Conservation (phyloP, 257 asterid species). For the Orobanche coerulescens region DNA sequence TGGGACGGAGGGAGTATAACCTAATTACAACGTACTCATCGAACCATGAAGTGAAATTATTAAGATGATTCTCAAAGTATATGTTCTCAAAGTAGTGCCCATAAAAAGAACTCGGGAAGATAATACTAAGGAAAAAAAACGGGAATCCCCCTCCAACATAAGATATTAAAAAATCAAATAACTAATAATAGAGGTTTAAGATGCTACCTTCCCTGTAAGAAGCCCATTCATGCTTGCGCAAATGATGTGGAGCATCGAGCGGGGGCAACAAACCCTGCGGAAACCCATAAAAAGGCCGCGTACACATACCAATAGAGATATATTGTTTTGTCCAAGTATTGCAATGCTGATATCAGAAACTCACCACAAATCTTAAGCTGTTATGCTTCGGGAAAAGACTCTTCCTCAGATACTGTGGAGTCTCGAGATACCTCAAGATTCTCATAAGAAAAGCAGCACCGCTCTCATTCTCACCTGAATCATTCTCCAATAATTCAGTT, state of each 20-base stretch:
- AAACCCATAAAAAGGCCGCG: slow-evolving; percentile 3
- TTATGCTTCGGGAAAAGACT: slow-evolving; percentile 75
- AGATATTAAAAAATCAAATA: not conserved
- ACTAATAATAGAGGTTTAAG: not conserved
- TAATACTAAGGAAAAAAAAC: not conserved
- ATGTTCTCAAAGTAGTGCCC: not conserved
- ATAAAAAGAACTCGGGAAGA: not conserved
- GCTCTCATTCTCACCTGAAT: slow-evolving; percentile 51
- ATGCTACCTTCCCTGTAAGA: slow-evolving; percentile 85
- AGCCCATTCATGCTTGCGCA: slow-evolving; percentile 97
- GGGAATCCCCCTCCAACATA: not conserved
- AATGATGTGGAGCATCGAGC: slow-evolving; percentile 93
- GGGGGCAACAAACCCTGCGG: slow-evolving; percentile 87
- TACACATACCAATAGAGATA: not conserved
- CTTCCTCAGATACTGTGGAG: slow-evolving; percentile 96
- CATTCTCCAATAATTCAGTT: slow-evolving; percentile 29
- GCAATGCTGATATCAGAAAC: slow-evolving; percentile 22
- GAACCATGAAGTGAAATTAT: not conserved
- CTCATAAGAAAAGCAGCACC: slow-evolving; percentile 80
- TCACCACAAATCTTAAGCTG: slow-evolving; percentile 85
- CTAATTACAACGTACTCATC: not conserved
- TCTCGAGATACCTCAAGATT: slow-evolving; percentile 84
- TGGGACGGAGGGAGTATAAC: too few species aligned
- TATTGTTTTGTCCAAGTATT: not conserved
- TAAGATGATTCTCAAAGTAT: not conserved